Percentiles rank a stretch among this genome's conserved stretches.
These are phyloP conservation scores for Syzygium syzygioides DNA, from an alignment of 441 rosid genomes.

Conservation along the genomic window DNA sequence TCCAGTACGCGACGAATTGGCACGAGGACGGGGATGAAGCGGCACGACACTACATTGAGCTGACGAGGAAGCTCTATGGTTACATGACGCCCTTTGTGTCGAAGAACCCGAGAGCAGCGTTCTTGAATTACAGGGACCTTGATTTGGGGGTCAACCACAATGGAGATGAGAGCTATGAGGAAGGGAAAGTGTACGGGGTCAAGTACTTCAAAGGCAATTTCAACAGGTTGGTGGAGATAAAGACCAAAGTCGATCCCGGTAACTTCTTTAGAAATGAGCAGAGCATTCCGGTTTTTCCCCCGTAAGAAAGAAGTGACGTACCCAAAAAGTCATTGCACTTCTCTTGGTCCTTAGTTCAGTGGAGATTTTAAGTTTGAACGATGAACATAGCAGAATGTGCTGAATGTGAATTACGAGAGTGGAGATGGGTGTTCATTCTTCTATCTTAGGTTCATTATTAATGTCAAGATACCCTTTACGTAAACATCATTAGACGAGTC, in stretches of 20 bases:
- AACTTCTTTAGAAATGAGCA: slow-evolving; percentile 7
- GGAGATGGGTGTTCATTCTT: neutral
- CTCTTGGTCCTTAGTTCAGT: too few relatives aligned
- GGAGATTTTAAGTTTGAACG: too few relatives aligned
- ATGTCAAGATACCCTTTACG: too few relatives aligned
- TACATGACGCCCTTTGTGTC: slow-evolving; percentile 31
- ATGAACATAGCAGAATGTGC: too few relatives aligned
- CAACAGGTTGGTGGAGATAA: slow-evolving; percentile 5
- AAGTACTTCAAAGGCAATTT: slow-evolving; percentile 10
- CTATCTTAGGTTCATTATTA: neutral
- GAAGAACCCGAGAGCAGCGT: slow-evolving; percentile 32
- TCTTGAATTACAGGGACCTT: slow-evolving; percentile 29
- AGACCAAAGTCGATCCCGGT: slow-evolving; percentile 3
- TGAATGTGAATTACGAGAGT: neutral
- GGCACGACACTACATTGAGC: neutral
- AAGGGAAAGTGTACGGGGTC: slow-evolving; percentile 2
- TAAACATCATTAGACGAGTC: too few relatives aligned
- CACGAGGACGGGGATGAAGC: slow-evolving; percentile 15
- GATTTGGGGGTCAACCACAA: slow-evolving; percentile 20
- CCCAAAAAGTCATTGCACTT: too few relatives aligned
- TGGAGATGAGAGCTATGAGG: neutral
- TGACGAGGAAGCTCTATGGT: slow-evolving; percentile 5
- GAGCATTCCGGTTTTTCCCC: neutral
- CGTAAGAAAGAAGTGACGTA: too few relatives aligned
- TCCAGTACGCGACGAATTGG: slow-evolving; percentile 32